Conservation (phyloP, 495 filamentous ascomycete species). For the Lasiosphaeria miniovina region DNA sequence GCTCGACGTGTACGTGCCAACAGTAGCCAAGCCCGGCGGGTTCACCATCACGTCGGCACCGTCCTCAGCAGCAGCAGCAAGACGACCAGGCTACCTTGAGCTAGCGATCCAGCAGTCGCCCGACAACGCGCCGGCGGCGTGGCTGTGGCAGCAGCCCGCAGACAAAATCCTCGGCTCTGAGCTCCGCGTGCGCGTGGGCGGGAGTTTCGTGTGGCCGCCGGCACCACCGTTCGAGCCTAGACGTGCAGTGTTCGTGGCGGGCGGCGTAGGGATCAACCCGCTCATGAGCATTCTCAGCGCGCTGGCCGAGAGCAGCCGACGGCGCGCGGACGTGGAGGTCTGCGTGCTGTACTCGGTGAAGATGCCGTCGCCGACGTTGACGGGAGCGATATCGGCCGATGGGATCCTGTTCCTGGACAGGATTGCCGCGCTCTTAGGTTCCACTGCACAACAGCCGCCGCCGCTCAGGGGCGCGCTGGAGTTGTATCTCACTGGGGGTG, state of each 20-base stretch:
- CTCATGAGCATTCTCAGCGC: conserved; percentile 46
- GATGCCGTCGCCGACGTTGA: conserved; percentile 15
- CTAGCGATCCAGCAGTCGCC: conserved; percentile 31
- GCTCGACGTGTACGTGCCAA: conserved; percentile 77
- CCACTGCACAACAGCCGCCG: neutral
- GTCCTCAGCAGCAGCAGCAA: conserved; percentile 24
- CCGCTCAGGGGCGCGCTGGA: conserved; percentile 27
- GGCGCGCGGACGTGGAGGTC: conserved; percentile 16
- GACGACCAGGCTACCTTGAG: conserved; percentile 36
- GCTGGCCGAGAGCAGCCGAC: conserved; percentile 26
- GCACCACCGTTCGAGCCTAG: conserved; percentile 54
- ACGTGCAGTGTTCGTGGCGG: conserved; percentile 70
- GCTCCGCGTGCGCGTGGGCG: conserved; percentile 69
- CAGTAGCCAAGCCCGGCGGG: conserved; percentile 65
- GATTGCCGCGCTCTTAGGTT: conserved; percentile 34
- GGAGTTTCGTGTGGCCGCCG: conserved; percentile 78
- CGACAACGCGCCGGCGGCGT: conserved; percentile 55
- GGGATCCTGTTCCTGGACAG: conserved; percentile 46
- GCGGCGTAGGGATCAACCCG: conserved; percentile 81
- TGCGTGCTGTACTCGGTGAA: conserved; percentile 41
- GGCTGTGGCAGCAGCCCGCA: conserved; percentile 60
- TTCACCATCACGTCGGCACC: conserved; percentile 87
- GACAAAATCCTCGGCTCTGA: conserved; percentile 54
- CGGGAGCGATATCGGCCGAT: conserved; percentile 1
- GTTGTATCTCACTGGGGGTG: conserved; percentile 34